These are phyloP conservation scores for Aquanectria penicillioides DNA, from an alignment of 2,329 filamentous ascomycete species.

Conservation along the genomic window DNA sequence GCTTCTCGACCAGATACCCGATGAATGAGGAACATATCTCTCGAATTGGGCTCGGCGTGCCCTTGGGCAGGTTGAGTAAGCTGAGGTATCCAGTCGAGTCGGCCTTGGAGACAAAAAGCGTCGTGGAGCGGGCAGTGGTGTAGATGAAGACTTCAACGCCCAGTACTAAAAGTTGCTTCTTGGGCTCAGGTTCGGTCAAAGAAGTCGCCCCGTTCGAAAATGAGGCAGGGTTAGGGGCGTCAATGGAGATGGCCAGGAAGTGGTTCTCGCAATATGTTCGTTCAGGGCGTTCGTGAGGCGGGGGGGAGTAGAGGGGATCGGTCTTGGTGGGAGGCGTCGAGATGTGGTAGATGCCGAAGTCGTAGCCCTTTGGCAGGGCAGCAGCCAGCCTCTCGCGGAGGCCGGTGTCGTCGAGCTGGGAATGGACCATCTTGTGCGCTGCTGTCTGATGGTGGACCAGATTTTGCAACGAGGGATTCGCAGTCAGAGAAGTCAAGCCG, in stretches of 20 bases:
- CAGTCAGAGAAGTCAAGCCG: too few species aligned
- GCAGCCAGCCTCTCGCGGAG: conserved; percentile 50
- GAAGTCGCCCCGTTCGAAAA: conserved; percentile 39
- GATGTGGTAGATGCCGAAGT: conserved; percentile 83
- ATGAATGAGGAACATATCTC: conserved; percentile 80
- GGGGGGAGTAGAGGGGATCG: conserved; percentile 81
- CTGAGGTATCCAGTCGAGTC: conserved; percentile 92
- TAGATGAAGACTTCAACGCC: conserved; percentile 91
- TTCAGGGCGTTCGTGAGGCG: conserved; percentile 76
- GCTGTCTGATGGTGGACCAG: neutral
- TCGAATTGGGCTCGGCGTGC: conserved; percentile 77
- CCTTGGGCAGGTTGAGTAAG: conserved; percentile 69
- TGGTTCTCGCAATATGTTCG: conserved; percentile 89
- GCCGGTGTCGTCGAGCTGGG: conserved; percentile 17
- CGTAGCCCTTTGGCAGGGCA: conserved; percentile 63
- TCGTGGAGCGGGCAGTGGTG: conserved; percentile 81
- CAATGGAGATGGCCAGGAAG: conserved; percentile 67
- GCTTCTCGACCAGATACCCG: conserved; percentile 74
- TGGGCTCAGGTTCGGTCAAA: conserved; percentile 29
- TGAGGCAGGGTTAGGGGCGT: conserved; percentile 30
- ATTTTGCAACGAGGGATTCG: too few species aligned
- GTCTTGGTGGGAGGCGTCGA: conserved; percentile 83
- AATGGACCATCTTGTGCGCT: conserved; percentile 18
- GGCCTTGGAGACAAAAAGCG: conserved; percentile 94
- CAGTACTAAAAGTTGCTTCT: conserved; percentile 73